Percentiles rank a stretch among this genome's conserved stretches.
Evolutionary conservation across 768 basidiomycete genomes (phyloP).

Genomic region (Tulasnella sp.): DNA sequence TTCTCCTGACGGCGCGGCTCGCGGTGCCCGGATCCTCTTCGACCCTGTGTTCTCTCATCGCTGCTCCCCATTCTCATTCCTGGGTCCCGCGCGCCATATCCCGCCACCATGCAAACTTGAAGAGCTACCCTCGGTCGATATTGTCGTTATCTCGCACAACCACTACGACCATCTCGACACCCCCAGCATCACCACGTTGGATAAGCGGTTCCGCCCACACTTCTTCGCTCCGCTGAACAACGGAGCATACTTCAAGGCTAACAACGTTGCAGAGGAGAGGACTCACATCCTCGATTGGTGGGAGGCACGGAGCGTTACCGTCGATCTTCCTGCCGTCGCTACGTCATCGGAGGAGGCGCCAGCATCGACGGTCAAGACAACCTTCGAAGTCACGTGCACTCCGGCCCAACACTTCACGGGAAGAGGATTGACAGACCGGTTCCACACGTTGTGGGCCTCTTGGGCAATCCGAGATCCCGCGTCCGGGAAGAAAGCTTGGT

Average conservation of each 20-base stretch:
- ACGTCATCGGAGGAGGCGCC: slow-evolving; percentile 10
- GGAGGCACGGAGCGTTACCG: slow-evolving; percentile 28
- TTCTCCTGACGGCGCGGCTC: slow-evolving; percentile 26
- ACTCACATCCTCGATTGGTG: slow-evolving; percentile 40
- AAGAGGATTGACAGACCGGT: slow-evolving; percentile 29
- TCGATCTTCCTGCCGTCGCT: slow-evolving; percentile 21
- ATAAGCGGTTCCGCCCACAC: slow-evolving; percentile 23
- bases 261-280: slow-evolving; percentile 25
- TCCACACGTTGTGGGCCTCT: slow-evolving; percentile 34
- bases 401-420: slow-evolving; percentile 22
- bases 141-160: slow-evolving; percentile 32
- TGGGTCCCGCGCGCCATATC: slow-evolving; percentile 45
- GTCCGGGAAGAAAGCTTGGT: slow-evolving; percentile 40
- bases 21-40: slow-evolving; percentile 44
- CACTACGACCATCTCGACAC: slow-evolving; percentile 28
- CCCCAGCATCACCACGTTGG: slow-evolving; percentile 26
- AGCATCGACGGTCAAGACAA: background rate
- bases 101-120: slow-evolving; percentile 29
- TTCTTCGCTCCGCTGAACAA: slow-evolving; percentile 37
- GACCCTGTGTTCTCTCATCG: slow-evolving; percentile 46
- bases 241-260: slow-evolving; percentile 25
- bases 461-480: slow-evolving; percentile 31
- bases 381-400: background rate
- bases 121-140: slow-evolving; percentile 36
- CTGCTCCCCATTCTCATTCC: slow-evolving; percentile 41